Conservation (phyloP, 2,329 filamentous ascomycete species). For the Neonectria sp. region DNA sequence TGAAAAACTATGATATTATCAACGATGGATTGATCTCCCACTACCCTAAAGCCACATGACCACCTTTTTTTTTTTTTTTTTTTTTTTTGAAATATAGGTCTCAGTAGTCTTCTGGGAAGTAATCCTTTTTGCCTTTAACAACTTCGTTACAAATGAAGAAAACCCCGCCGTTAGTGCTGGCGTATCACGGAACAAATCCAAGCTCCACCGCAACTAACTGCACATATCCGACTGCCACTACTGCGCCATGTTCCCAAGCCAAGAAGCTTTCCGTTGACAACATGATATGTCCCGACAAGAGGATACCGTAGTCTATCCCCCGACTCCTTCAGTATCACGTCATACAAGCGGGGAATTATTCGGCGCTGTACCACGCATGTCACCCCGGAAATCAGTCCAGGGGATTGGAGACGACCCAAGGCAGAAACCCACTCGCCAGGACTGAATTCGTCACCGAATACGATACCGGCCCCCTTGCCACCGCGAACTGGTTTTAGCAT, state of each 20-base stretch:
- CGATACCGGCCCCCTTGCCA: slow-evolving; percentile 57
- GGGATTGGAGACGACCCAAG: slow-evolving; percentile 37
- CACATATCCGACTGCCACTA: slow-evolving; percentile 50
- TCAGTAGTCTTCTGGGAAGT: too few relatives aligned
- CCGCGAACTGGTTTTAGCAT: slow-evolving; percentile 57
- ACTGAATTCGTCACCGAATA: slow-evolving; percentile 56
- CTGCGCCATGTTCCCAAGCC: slow-evolving; percentile 53
- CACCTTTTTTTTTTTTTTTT: too few relatives aligned
- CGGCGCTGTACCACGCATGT: slow-evolving; percentile 51
- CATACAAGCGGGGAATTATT: slow-evolving; percentile 50
- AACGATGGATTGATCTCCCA: too few relatives aligned
- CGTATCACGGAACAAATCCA: slow-evolving; percentile 53
- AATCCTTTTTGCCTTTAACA: too few relatives aligned
- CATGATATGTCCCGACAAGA: slow-evolving; percentile 54
- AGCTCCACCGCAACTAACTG: slow-evolving; percentile 51
- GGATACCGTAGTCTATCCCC: slow-evolving; percentile 46
- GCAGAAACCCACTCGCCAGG: slow-evolving; percentile 47
- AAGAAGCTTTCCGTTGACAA: slow-evolving; percentile 46
- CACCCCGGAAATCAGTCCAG: slow-evolving; percentile 17
- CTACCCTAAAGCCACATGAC: too few relatives aligned
- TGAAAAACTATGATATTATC: too few relatives aligned
- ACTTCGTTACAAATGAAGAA: too few relatives aligned
- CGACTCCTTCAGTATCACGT: slow-evolving; percentile 49
- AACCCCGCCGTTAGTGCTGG: slow-evolving; percentile 5
- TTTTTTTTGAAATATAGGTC: too few relatives aligned